Evolutionary conservation across 1,139 yeast species (phyloP).

Genomic region (Yamadazyma triangularis): DNA sequence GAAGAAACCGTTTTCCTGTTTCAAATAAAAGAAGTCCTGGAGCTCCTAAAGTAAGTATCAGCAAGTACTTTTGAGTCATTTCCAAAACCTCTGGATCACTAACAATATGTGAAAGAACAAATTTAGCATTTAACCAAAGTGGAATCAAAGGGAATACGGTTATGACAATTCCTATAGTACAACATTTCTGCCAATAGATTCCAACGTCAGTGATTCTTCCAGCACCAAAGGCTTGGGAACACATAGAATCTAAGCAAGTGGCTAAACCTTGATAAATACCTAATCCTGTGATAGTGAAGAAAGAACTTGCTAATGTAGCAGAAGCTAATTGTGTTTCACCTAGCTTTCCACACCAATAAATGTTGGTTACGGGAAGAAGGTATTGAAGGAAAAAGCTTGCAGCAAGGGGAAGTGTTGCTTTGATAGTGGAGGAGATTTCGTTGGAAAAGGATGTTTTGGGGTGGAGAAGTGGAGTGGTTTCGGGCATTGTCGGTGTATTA

Average conservation of each 20-base stretch:
- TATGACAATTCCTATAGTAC: conserved; percentile 26
- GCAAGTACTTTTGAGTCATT: conserved; percentile 24
- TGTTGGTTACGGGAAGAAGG: conserved; percentile 39
- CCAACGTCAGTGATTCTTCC: conserved; percentile 27
- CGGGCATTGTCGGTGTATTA: no score
- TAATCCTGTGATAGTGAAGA: conserved; percentile 39
- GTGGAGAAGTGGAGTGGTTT: no score
- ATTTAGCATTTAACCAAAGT: conserved; percentile 33
- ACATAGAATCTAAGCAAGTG: conserved; percentile 44
- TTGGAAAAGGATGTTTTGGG: no score
- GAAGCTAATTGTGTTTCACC: conserved; percentile 41
- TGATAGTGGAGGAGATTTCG: no score
- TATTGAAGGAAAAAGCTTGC: conserved; percentile 45
- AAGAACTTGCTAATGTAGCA: conserved; percentile 39
- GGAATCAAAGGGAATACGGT: conserved; percentile 27
- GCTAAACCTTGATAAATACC: conserved; percentile 48
- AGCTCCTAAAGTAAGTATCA: conserved; percentile 21
- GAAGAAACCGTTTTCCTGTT: conserved; percentile 33
- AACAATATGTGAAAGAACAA: conserved; percentile 18
- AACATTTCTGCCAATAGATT: conserved; percentile 28
- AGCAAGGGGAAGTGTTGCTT: conserved; percentile 36
- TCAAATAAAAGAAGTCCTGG: conserved; percentile 33
- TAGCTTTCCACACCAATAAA: conserved; percentile 42
- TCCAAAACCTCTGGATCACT: conserved; percentile 22
- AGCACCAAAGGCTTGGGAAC: conserved; percentile 45